These are phyloP conservation scores for Cenchrus americanus DNA, from an alignment of 176 grass and related monocot species.

Conservation along the genomic window DNA sequence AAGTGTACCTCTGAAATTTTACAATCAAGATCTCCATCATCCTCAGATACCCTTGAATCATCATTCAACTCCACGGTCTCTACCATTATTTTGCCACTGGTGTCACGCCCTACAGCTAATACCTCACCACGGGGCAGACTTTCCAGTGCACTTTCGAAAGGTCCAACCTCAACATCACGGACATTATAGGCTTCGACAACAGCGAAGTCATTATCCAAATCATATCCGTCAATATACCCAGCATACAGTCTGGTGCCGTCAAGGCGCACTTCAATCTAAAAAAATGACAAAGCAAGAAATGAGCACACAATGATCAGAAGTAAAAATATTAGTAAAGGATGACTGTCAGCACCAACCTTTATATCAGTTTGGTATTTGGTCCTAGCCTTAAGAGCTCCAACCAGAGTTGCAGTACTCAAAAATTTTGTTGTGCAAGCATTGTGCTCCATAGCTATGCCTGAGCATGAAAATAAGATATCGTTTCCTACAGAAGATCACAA, in stretches of 20 bases:
- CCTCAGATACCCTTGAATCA: not conserved
- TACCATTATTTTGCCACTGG: no score
- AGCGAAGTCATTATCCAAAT: not conserved
- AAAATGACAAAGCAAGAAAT: not conserved
- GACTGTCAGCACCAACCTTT: constrained; percentile 8
- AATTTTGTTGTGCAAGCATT: not conserved
- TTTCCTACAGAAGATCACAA: not conserved
- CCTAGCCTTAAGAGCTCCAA: not conserved
- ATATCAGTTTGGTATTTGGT: not conserved
- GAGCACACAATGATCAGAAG: not conserved
- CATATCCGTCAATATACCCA: not conserved
- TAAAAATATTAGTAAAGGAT: not conserved
- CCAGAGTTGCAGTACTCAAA: not conserved
- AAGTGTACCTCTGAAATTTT: no score
- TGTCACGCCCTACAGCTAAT: constrained; percentile 7
- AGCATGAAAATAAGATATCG: constrained; percentile 6
- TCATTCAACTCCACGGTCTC: not conserved
- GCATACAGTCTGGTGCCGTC: not conserved
- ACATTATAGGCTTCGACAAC: not conserved
- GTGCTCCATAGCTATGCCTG: not conserved
- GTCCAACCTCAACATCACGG: constrained; percentile 1
- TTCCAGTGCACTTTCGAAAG: not conserved
- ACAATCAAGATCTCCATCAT: no score
- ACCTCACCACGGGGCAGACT: not conserved
- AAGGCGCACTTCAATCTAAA: constrained; percentile 1